Evolutionary conservation across 1,284 basidiomycete species (phyloP).

Genomic region (Chiua sp.): DNA sequence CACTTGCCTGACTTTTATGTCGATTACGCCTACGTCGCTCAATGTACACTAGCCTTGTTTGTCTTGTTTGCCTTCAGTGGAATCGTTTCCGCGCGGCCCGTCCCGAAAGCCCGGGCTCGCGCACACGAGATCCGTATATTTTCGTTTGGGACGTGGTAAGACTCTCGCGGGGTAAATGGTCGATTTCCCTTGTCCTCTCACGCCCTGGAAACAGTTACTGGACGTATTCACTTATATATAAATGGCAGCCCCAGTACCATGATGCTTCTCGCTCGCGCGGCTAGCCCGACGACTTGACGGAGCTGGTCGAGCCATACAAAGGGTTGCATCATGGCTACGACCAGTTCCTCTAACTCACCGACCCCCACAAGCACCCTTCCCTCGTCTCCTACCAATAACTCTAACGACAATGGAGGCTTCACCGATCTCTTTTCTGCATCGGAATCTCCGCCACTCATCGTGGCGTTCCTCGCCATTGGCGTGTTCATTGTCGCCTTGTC

Average conservation of each 20-base stretch:
- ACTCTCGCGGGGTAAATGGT: neutral
- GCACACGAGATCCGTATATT: conserved; percentile 17
- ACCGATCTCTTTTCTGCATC: conserved; percentile 32
- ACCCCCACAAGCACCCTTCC: conserved; percentile 11
- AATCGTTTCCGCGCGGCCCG: conserved; percentile 2
- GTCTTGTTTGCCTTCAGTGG: conserved; percentile 1
- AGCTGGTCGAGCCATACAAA: conserved; percentile 18
- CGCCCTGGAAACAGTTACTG: neutral
- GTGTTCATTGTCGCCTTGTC: conserved; percentile 49
- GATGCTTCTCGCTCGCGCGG: conserved; percentile 10
- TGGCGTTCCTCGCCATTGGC: conserved; percentile 56
- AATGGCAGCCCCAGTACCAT: conserved; percentile 1
- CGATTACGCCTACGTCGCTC: conserved; percentile 4
- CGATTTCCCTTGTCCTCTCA: conserved; percentile 6
- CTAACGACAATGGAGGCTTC: neutral
- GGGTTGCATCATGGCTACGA: conserved; percentile 22
- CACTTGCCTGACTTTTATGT: conserved; percentile 1
- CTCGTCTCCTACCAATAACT: conserved; percentile 10
- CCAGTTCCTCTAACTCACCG: conserved; percentile 5
- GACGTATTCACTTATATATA: conserved; percentile 21
- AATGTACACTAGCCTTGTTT: conserved; percentile 4
- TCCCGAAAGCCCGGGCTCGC: neutral
- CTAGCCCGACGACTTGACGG: conserved; percentile 1
- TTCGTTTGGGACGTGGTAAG: conserved; percentile 6
- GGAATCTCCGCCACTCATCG: conserved; percentile 51